Evolutionary conservation across 2,329 filamentous ascomycete species (phyloP).

Genomic region (Hysterium pulicare): DNA sequence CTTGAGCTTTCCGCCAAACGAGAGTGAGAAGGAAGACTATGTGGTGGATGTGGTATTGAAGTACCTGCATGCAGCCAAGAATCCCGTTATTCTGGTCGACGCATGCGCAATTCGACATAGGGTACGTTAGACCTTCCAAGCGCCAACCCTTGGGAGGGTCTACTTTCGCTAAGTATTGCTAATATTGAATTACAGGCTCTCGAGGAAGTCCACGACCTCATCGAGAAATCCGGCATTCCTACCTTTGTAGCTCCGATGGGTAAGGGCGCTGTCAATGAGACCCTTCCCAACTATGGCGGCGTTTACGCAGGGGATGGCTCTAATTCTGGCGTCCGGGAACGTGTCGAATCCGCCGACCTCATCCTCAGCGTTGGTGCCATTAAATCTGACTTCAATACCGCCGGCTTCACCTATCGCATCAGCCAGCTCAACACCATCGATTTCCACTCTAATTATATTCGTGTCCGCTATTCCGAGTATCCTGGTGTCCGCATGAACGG

Average conservation of each 20-base stretch:
- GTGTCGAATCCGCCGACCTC: slow-evolving; percentile 67
- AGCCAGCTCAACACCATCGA: slow-evolving; percentile 76
- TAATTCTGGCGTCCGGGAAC: slow-evolving; percentile 59
- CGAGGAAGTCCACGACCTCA: slow-evolving; percentile 67
- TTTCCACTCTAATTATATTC: slow-evolving; percentile 70
- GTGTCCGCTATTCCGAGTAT: slow-evolving; percentile 75
- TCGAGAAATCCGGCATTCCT: slow-evolving; percentile 71
- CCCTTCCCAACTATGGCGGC: slow-evolving; percentile 71
- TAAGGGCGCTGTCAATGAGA: slow-evolving; percentile 78
- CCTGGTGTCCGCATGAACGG: slow-evolving; percentile 74
- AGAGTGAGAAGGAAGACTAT: slow-evolving; percentile 70
- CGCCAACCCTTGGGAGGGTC: not conserved
- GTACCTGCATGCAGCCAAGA: slow-evolving; percentile 68
- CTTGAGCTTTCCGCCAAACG: slow-evolving; percentile 61
- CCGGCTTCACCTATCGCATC: slow-evolving; percentile 77
- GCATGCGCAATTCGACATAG: slow-evolving; percentile 77
- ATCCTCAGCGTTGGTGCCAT: slow-evolving; percentile 67
- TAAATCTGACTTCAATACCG: slow-evolving; percentile 77
- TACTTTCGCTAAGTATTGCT: not conserved
- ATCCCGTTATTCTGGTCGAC: slow-evolving; percentile 77
- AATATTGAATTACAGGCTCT: slow-evolving; percentile 46
- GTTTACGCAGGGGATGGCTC: slow-evolving; percentile 82
- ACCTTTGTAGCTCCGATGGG: slow-evolving; percentile 90
- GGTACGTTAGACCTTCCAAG: too few relatives aligned
- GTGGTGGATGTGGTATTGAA: slow-evolving; percentile 77